Evolutionary conservation across 225 moss, liverwort and hornwort genomes (phyloP), one percentile per base, ranked within the genome.

Genomic region (Asterella californica): DNA sequence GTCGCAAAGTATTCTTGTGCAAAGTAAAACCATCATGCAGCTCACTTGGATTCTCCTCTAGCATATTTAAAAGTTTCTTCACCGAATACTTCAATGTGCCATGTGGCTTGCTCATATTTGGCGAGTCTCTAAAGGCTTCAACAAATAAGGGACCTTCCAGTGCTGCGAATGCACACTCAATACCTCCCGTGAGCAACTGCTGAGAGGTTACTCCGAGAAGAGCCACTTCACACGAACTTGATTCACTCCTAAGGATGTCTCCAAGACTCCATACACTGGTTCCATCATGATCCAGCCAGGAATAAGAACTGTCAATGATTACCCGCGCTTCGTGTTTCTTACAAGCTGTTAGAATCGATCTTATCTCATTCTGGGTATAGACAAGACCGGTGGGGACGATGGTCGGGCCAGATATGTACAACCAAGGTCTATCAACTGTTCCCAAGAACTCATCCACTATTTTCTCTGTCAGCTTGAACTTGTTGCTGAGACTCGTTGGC

Each of bases 91-190:
- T 93, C 81, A 93, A 82, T 45, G 95, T 99, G 70, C 95, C 92
- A 79, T 99, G 99, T 47, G 99, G 93, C 76, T 90, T 93, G 70
- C 88, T 99, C 90, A 92, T 85, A 57, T 85, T 91, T 17, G 93
- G 91, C n/a, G 93, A 91, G 79, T 91, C 93, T 84, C 89, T 99
- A 73, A 99, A 93, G 74, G 87, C 89, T 75, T 92, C 93, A 34
- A 93, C 84, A 82, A 89, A 99, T 60, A 95, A 80, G 54, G 90
- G 75, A 75, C 91, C 91, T 5, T 69, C 81, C 54, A 92, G 84
- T 59, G 92, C 95, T 79, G 90, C 99, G 80, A 92, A 95, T 66
- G 94, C 92, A 71, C 95, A 94, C 86, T 93, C 99, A 54, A 99
- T 83, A 49, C 99, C 95, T 21, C 95, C 99, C 47, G 90, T 94